Evolutionary conservation across 176 grass and related monocot species (phyloP), one percentile per base, ranked within the genome.

Genomic region (Triticum dicoccoides): DNA sequence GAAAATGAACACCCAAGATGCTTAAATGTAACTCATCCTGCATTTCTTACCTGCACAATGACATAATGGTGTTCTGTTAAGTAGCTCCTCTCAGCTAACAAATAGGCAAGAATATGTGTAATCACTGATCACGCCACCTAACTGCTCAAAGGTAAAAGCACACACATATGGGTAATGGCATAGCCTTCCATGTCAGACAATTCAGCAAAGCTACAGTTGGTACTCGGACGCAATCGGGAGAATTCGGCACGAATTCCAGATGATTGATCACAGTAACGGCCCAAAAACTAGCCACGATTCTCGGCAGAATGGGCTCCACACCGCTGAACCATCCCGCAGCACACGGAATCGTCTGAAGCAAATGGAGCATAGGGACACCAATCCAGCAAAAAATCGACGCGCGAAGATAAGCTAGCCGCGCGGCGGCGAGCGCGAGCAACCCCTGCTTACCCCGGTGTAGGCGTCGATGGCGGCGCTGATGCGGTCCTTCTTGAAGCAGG

Each of bases 401-500:
- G 18, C n/a, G 37, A 20, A 45, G 62, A 58, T 58, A 58, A 58
- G 54, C 63, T 51, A 8, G 33, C 8, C 29, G 62, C 7, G 79
- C 1, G 21, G 72, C 42, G 73, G 73, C 73, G 73, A 52, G 24
- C 72, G 56, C 3, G 69, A 17, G 51, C 1, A 54, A 4, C 11
- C 11, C 84, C 63, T 21, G 74, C 24, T 77, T 68, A 91, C 93
- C 93, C 89, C 96, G 20, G 96, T 95, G 88, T 98, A 95, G 21
- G 93, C 91, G 79, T 95, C 96, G 85, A 98, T 95, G 93, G 96
- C 93, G 70, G 93, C 96, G 73, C 91, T 84, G 78, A 98, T 82
- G 17, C 96, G 93, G 10, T 90, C 92, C 86, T 94, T 98, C 90
- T 90, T 93, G 80, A 95, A 93, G 79, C 81, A 98, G 15, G 37